Evolutionary conservation across 176 grass and related monocot species (phyloP), one percentile per base, ranked within the genome.

Genomic region (Eragrostis nindensis): DNA sequence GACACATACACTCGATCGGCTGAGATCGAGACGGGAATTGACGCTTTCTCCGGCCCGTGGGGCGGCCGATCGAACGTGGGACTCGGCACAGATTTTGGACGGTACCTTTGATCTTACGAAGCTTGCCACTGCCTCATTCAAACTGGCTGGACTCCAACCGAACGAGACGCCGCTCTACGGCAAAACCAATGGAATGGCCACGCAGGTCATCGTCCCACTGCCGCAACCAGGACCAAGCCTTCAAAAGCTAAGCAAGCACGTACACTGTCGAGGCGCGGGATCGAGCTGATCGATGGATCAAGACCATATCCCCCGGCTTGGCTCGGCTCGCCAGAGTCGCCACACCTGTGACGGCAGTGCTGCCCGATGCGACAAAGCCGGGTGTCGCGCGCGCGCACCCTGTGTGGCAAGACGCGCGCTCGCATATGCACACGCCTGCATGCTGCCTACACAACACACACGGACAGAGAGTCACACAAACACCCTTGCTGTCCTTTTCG

Each of bases 281-380:
- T 13, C 13, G 14, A 53, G 52, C 54, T 56, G 17, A 54, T 54
- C 52, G 21, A n/a, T n/a, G 3, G 49, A 19, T 5, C 14, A 0
- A 16, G 16, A 15, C 63, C 36, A 66, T 19, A 9, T 18, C 2
- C 30, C 16, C 1, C 6, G 62, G 5, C 5, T 26, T 11, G 25
- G 11, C 5, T 11, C 65, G 41, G 10, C 29, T 13, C 6, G 16
- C 30, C 27, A 0, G 24, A 27, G 4, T 27, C 11, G 19, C 13
- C 70, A 39, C 70, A 39, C 41, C 67, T 38, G 47, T 45, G 25
- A 38, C 68, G 55, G 44, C 77, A n/a, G n/a, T 40, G 71, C 69
- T 12, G 11, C n/a, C 8, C 24, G 69, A 79, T 9, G 76, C 87
- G 81, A 89, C 87, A 80, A 74, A 53, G 48, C 62, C 25, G 9